Percentiles rank a stretch among this genome's conserved stretches.
phyloP scores from a whole-genome alignment of 1,139 yeast species.

The Nakaseomyces glabratus region DNA sequence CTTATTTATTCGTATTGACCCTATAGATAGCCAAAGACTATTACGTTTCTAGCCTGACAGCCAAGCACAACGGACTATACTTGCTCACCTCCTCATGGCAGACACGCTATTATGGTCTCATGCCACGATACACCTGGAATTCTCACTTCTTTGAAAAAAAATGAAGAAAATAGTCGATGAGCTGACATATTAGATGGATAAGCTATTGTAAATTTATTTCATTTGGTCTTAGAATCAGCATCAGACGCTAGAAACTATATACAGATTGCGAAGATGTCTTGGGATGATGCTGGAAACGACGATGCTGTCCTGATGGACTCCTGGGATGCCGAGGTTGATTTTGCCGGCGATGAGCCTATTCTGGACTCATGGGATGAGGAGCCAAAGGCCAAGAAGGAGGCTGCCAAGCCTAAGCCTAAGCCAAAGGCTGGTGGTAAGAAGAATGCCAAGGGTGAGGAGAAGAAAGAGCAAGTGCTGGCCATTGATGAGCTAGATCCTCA shows the following conservation, averaged over 20 bases:
- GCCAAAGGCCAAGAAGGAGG: constrained; percentile 35
- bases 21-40: too few species aligned
- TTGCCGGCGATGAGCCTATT: constrained; percentile 50
- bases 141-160: not conserved
- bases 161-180: not conserved
- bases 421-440: constrained; percentile 34
- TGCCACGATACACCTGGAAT: not conserved
- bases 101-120: not conserved
- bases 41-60: too few species aligned
- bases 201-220: not conserved
- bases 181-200: not conserved
- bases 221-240: not conserved
- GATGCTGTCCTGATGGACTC: constrained; percentile 50
- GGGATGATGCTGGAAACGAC: constrained; percentile 53
- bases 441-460: constrained; percentile 20
- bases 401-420: constrained; percentile 34
- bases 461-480: constrained; percentile 36
- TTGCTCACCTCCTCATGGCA: too few species aligned
- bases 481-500: constrained; percentile 57
- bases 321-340: constrained; percentile 63
- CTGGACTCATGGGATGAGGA: constrained; percentile 85
- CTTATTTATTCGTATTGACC: too few species aligned
- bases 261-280: constrained; percentile 24
- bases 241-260: not conserved
- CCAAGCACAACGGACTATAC: too few species aligned